phyloP scores from a whole-genome alignment of 2,329 filamentous ascomycete genomes.

The Diaporthe citriasiana region DNA sequence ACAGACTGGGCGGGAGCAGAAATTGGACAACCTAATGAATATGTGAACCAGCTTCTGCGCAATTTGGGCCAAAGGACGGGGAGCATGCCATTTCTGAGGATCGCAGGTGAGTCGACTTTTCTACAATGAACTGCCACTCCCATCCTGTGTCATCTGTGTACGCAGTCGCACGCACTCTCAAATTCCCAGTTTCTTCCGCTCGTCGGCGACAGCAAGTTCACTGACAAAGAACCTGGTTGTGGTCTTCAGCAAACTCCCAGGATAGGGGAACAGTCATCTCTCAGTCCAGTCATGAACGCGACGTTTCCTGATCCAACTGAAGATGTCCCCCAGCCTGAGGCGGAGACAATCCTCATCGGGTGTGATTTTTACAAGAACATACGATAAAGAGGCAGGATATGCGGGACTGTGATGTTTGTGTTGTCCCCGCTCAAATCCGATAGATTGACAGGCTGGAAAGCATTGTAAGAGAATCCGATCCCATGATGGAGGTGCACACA shows the following conservation, averaged over 20 bases:
- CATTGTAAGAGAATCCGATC: not conserved
- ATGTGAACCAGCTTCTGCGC: conserved; percentile 10
- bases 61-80: not conserved
- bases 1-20: conserved; percentile 18
- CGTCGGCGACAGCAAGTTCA: not conserved
- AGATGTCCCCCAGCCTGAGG: conserved; percentile 1
- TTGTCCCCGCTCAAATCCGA: not conserved
- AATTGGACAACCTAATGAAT: conserved; percentile 3
- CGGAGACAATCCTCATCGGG: not conserved
- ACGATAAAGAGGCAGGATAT: conserved; percentile 4
- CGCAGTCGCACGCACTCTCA: not conserved
- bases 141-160: not conserved
- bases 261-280: not conserved
- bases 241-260: conserved; percentile 3
- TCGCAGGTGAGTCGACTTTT: conserved; percentile 1
- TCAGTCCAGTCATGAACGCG: conserved; percentile 8
- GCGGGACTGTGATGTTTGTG: not conserved
- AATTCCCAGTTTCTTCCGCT: not conserved
- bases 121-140: not conserved
- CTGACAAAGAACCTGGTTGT: not conserved
- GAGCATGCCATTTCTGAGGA: not conserved
- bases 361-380: conserved; percentile 4
- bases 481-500: not conserved
- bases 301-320: conserved; percentile 14
- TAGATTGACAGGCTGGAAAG: not conserved